Evolutionary conservation across 495 filamentous ascomycete genomes (phyloP), one percentile per base, ranked within the genome.

Genomic region (Copromyces sp.): DNA sequence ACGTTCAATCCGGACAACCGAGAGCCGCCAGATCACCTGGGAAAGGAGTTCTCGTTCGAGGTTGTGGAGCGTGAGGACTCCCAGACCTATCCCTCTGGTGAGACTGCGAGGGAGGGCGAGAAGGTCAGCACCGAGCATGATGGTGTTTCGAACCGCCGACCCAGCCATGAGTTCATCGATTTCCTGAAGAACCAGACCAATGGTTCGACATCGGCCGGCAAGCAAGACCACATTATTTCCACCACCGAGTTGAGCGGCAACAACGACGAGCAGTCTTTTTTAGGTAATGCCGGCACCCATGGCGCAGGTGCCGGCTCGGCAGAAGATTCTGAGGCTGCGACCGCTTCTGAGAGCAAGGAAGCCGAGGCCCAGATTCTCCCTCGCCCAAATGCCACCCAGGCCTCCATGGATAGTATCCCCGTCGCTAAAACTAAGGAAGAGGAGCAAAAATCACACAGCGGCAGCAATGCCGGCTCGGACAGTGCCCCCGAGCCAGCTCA

Each of bases 231-330:
- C 4, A 71, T 40, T 4, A 70, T 44, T 6, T 70, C 77, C 70
- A 70, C 39, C 74, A 68, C 75, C 35, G 70, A 80, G 69, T 4
- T 65, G 7, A 79, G 75, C 70, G 79, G 77, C 71, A 74, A 75
- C n/a, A 72, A 78, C 69, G 78, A 82, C 70, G 79, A 82, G 77
- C 75, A 83, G 82, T 86, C 85, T 88, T 88, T 88, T 88, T 88
- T 88, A 88, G 86, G 75, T 88, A 87, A 84, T 83, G 85, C 86
- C 87, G 87, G 80, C 83, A 87, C 83, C 83, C 81, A 83, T 86
- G 88, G 85, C 84, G 84, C 84, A 85, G 87, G 86, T 88, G 86
- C 80, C 86, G 86, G 87, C 83, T 75, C 84, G 82, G 83, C 79
- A 77, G 80, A 80, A 77, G 78, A 77, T 81, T 82, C 77, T 44